phyloP scores from a whole-genome alignment of 306 rosid genomes.

The Mimosa pudica region DNA sequence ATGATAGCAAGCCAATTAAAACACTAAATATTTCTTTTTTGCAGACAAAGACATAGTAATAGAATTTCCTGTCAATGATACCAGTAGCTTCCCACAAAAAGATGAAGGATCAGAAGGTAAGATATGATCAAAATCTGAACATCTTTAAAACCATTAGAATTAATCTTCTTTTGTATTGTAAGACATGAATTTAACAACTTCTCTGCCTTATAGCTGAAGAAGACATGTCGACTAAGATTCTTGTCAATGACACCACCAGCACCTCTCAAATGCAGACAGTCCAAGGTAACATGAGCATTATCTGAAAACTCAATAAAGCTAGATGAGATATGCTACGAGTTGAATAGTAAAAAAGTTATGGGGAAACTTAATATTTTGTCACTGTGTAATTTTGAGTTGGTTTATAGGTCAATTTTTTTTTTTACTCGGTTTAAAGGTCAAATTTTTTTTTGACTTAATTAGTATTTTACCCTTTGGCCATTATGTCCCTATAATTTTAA shows the following conservation, averaged over 20 bases:
- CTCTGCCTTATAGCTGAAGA: conserved; percentile 36
- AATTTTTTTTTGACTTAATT: no score
- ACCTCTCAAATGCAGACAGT: conserved; percentile 29
- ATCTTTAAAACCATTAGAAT: neutral
- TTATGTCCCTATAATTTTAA: no score
- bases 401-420: no score
- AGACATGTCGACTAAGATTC: conserved; percentile 29
- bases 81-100: conserved; percentile 24
- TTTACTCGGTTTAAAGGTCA: no score
- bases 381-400: no score
- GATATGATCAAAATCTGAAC: conserved; percentile 19
- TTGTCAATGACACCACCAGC: conserved; percentile 30
- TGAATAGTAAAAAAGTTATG: neutral
- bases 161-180: neutral
- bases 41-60: conserved; percentile 43
- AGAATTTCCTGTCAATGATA: conserved; percentile 28
- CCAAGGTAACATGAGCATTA: conserved; percentile 33
- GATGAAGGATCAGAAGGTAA: conserved; percentile 30
- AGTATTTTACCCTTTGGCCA: no score
- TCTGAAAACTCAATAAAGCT: conserved; percentile 5
- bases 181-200: conserved; percentile 24
- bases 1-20: neutral
- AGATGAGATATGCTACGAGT: conserved; percentile 6
- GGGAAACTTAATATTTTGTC: no score
- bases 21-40: conserved; percentile 23